A percentile compares a stretch with the other conserved stretches of the same genome.
Evolutionary conservation across 1,284 basidiomycete genomes (phyloP).

Genomic region (Ganoderma boninense): DNA sequence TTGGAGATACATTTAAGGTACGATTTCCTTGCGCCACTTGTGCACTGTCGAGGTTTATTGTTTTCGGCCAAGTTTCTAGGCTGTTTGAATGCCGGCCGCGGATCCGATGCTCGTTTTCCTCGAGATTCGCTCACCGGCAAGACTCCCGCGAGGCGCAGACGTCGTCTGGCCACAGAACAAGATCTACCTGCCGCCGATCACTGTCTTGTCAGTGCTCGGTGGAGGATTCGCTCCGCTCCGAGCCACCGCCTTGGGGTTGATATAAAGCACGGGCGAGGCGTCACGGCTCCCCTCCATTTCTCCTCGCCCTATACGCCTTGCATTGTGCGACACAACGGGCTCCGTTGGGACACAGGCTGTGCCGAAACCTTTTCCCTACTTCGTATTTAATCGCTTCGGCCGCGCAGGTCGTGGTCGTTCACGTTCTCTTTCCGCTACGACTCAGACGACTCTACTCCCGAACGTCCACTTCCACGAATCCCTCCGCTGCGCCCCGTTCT

Average conservation of each 20-base stretch:
- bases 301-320: slow-evolving; percentile 6
- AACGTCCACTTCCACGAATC: not conserved
- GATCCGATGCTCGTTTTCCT: not conserved
- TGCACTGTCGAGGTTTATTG: not conserved
- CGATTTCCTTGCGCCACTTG: not conserved
- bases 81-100: not conserved
- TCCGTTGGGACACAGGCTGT: slow-evolving; percentile 23
- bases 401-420: slow-evolving; percentile 28
- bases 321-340: slow-evolving; percentile 18
- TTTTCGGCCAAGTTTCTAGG: not conserved
- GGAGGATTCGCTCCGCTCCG: slow-evolving; percentile 5
- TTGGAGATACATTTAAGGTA: not conserved
- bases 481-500: not conserved
- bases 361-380: slow-evolving; percentile 19
- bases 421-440: slow-evolving; percentile 9
- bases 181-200: slow-evolving; percentile 18
- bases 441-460: slow-evolving; percentile 3
- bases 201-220: slow-evolving; percentile 23
- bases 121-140: not conserved
- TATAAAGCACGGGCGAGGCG: slow-evolving; percentile 20
- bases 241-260: not conserved
- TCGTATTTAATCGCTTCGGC: slow-evolving; percentile 27
- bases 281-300: slow-evolving; percentile 16
- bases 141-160: not conserved
- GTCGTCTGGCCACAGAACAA: not conserved